These are phyloP conservation scores for Fusarium austroafricanum DNA, from an alignment of 2,329 filamentous ascomycete species.

Conservation along the genomic window DNA sequence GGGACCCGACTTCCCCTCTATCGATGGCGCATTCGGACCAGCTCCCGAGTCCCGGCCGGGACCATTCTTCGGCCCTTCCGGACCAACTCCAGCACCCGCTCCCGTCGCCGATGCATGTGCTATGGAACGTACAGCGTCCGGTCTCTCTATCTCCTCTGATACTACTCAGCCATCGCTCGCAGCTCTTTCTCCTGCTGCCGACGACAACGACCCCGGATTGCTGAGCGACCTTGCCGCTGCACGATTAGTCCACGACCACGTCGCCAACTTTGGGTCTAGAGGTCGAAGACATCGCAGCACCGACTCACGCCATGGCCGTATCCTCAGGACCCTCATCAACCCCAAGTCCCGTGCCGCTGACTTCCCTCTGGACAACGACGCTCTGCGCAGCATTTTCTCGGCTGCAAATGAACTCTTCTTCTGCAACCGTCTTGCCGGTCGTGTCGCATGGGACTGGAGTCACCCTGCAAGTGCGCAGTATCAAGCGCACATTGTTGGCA, in stretches of 20 bases:
- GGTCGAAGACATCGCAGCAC: constrained; percentile 56
- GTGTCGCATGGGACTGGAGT: constrained; percentile 73
- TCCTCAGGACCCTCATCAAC: constrained; percentile 68
- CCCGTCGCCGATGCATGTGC: constrained; percentile 36
- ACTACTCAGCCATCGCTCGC: constrained; percentile 48
- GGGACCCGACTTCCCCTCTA: constrained; percentile 26
- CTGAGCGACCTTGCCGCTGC: constrained; percentile 62
- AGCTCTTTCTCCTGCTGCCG: constrained; percentile 38
- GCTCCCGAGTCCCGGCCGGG: constrained; percentile 33
- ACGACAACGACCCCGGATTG: constrained; percentile 50
- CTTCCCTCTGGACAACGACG: constrained; percentile 67
- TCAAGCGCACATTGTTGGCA: constrained; percentile 68
- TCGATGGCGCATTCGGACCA: constrained; percentile 28
- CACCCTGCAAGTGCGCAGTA: constrained; percentile 62
- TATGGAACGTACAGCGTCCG: constrained; percentile 63
- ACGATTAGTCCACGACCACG: constrained; percentile 60
- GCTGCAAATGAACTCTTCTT: constrained; percentile 74
- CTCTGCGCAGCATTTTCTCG: constrained; percentile 68
- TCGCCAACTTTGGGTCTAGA: constrained; percentile 50
- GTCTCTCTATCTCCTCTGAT: constrained; percentile 60
- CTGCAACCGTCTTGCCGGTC: constrained; percentile 63
- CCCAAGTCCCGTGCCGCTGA: constrained; percentile 59
- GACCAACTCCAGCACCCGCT: constrained; percentile 5
- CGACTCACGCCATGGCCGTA: constrained; percentile 66
- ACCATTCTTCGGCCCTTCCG: constrained; percentile 32